Percentiles rank a stretch among this genome's conserved stretches.
phyloP scores from a whole-genome alignment of 2,329 filamentous ascomycete genomes.

The Thyridium curvatum region DNA sequence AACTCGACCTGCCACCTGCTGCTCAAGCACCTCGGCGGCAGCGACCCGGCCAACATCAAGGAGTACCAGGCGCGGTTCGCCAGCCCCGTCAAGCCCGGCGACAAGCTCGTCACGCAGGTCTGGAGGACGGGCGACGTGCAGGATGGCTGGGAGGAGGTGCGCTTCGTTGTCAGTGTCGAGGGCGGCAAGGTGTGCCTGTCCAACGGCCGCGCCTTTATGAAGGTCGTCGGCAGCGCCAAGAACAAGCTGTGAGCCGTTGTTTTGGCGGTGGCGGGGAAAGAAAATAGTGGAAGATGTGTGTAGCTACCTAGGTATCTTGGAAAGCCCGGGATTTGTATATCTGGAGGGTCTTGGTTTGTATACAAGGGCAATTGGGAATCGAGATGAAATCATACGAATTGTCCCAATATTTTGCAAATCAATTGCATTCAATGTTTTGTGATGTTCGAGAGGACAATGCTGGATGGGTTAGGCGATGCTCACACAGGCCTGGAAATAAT shows the following conservation, averaged over 20 bases:
- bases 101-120: conserved; percentile 73
- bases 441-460: too few species aligned
- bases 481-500: too few species aligned
- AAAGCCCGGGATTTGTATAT: too few species aligned
- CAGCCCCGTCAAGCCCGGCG: conserved; percentile 74
- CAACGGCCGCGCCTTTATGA: conserved; percentile 79
- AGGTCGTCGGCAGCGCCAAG: conserved; percentile 48
- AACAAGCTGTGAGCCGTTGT: conserved; percentile 51
- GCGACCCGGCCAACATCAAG: conserved; percentile 73
- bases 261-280: not conserved
- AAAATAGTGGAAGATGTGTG: not conserved
- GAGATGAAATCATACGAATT: too few species aligned
- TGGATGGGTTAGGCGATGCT: not conserved
- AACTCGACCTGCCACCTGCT: conserved; percentile 72
- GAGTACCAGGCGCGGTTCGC: conserved; percentile 89
- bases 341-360: too few species aligned
- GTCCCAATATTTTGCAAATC: too few species aligned
- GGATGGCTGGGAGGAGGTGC: conserved; percentile 74
- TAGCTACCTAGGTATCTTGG: not conserved
- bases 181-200: conserved; percentile 80
- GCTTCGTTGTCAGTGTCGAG: conserved; percentile 72
- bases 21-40: conserved; percentile 65
- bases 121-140: conserved; percentile 69
- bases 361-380: too few species aligned
- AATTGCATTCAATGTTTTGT: too few species aligned